Evolutionary conservation across 2,329 filamentous ascomycete genomes (phyloP).

Genomic region (Neoarthrinium moseri): DNA sequence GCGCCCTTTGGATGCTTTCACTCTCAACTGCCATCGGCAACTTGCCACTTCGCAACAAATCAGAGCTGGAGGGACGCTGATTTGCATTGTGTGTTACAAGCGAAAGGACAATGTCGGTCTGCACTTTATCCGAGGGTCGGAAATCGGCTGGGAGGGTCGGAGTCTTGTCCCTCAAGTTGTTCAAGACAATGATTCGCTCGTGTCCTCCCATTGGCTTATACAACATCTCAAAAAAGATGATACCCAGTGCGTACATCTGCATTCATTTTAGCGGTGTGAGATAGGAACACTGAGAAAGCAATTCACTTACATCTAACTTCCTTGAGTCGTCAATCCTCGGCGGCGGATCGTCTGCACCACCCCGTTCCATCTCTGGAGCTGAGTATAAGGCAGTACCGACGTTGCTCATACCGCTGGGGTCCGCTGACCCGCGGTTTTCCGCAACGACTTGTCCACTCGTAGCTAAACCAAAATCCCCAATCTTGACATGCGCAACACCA

Average conservation of each 20-base stretch:
- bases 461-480: constrained; percentile 93
- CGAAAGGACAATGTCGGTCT: constrained; percentile 75
- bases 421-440: constrained; percentile 50
- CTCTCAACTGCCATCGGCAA: constrained; percentile 91
- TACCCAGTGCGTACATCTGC: constrained; percentile 91
- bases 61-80: constrained; percentile 76
- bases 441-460: constrained; percentile 78
- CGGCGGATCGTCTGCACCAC: not conserved
- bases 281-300: not conserved
- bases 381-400: constrained; percentile 85
- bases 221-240: constrained; percentile 99
- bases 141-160: constrained; percentile 74
- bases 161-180: constrained; percentile 64
- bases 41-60: constrained; percentile 81
- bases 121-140: constrained; percentile 65
- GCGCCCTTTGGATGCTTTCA: constrained; percentile 80
- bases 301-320: constrained; percentile 76
- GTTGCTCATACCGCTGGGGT: constrained; percentile 63
- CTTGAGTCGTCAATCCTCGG: constrained; percentile 57
- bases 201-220: constrained; percentile 63
- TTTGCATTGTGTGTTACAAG: constrained; percentile 81
- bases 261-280: constrained; percentile 13
- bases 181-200: constrained; percentile 64
- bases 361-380: constrained; percentile 71
- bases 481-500: constrained; percentile 83